Base-by-base conservation (phyloP, 805 yeast species). In the Wickerhamomyces tratensis region DNA sequence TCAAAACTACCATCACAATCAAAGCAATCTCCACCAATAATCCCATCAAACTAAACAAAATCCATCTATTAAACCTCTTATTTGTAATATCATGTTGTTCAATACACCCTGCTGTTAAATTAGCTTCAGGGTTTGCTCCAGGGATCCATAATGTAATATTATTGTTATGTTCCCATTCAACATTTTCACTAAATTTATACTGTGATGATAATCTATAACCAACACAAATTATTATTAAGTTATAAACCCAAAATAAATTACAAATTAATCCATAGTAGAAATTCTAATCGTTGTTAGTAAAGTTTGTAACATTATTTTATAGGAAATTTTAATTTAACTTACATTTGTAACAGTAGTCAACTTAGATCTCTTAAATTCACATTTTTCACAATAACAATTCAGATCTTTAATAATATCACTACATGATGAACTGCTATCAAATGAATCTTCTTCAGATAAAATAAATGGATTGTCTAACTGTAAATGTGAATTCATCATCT, bases 1-100 rank as follows among this genome's bases (percentile, higher is more conserved):
- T 35, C 20, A 49, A 20, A 15, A 49, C 39, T 1, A 40, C 5
- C 25, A 31, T n/a, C 13, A 37, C 25, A 1, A 42, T 37, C 1
- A 37, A 2, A 5, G 49, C 11, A 2, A 8, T 13, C 14, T 29
- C 30, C 9, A 35, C 11, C 1, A 15, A 8, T 3, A 43, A 12
- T 1, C 42, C 59, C 43, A 53, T 35, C 2, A 25, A 36, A 26
- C 57, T 49, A 52, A 53, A 51, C 2, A 53, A 52, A 7, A 48
- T 38, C 44, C 47, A 44, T 20, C 36, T 39, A 34, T 43, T 48
- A 33, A 50, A 55, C 7, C n/a, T 15, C 3, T 11, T 14, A n/a
- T 42, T 31, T 1, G 30, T 29, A 2, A 26, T 9, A 14, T 42
- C 47, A 29, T 55, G 59, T 13, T 48, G 45, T 7, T 25, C n/a